phyloP scores from a whole-genome alignment of 164 flowering plant genomes.

The Stephania yunnanensis region DNA sequence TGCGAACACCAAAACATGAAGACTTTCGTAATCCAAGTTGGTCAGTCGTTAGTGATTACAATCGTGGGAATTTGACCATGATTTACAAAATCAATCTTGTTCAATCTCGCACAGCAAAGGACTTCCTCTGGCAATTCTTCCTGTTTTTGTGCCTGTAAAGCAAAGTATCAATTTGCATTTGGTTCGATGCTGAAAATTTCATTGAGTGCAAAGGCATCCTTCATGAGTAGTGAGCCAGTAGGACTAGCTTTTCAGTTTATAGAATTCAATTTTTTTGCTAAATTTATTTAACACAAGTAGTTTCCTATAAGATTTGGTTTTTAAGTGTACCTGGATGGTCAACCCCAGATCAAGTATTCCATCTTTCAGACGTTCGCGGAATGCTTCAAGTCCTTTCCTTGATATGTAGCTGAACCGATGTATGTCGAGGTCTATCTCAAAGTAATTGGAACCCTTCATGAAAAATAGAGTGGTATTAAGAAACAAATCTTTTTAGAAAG shows the following conservation, averaged over 20 bases:
- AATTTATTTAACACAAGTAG: neutral
- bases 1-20: neutral
- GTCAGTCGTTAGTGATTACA: constrained; percentile 33
- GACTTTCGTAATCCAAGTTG: constrained; percentile 1
- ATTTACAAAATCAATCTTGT: constrained; percentile 72
- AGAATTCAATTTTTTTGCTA: neutral
- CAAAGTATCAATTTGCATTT: neutral
- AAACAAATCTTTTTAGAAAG: neutral
- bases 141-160: constrained; percentile 75
- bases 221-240: constrained; percentile 1
- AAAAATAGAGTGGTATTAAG: neutral
- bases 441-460: constrained; percentile 80
- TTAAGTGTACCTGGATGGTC: constrained; percentile 76
- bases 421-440: constrained; percentile 93
- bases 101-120: constrained; percentile 70
- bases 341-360: constrained; percentile 80
- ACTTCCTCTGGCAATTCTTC: constrained; percentile 90
- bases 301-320: neutral
- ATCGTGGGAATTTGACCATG: constrained; percentile 79
- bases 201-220: neutral
- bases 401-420: constrained; percentile 95
- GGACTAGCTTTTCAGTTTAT: neutral
- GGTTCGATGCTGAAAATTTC: neutral
- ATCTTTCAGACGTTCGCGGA: constrained; percentile 67
- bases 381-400: constrained; percentile 88